phyloP scores from a whole-genome alignment of 2,329 filamentous ascomycete genomes.

The Cladobotryum mycophilum region DNA sequence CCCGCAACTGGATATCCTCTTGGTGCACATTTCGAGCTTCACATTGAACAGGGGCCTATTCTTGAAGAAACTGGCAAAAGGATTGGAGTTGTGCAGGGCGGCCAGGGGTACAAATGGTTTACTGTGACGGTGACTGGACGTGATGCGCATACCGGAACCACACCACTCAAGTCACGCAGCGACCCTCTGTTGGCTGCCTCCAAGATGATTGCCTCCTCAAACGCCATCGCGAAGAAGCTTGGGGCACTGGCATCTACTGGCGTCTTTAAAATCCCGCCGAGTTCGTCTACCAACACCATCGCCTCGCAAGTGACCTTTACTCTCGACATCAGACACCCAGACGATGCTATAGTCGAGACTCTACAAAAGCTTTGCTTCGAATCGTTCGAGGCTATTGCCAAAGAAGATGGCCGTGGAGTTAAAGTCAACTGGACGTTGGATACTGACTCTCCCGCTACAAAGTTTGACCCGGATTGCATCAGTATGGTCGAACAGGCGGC shows the following conservation, averaged over 20 bases:
- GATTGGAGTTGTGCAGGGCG: constrained; percentile 28
- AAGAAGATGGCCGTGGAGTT: constrained; percentile 23
- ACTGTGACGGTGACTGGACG: constrained; percentile 24
- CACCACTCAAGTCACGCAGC: constrained; percentile 25
- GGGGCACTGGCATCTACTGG: constrained; percentile 26
- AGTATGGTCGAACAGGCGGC: constrained; percentile 55
- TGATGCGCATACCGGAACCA: constrained; percentile 26
- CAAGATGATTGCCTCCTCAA: constrained; percentile 27
- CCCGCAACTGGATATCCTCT: constrained; percentile 42
- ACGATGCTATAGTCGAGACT: constrained; percentile 45
- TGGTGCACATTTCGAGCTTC: constrained; percentile 74
- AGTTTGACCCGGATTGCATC: constrained; percentile 62
- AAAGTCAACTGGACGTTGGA: constrained; percentile 55
- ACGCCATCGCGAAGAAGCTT: constrained; percentile 20
- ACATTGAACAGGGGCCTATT: constrained; percentile 67
- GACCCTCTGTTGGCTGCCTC: constrained; percentile 29
- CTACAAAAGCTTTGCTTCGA: constrained; percentile 27
- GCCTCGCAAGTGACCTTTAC: constrained; percentile 60
- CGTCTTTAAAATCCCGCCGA: constrained; percentile 37
- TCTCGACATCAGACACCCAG: constrained; percentile 57
- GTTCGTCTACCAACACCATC: constrained; percentile 65
- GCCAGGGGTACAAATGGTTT: constrained; percentile 28
- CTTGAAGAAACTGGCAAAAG: constrained; percentile 43
- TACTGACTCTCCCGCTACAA: constrained; percentile 52
- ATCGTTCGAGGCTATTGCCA: constrained; percentile 19